These are phyloP conservation scores for Zygosaccharomyces lentus DNA, from an alignment of 805 yeast genomes.

Conservation along the genomic window DNA sequence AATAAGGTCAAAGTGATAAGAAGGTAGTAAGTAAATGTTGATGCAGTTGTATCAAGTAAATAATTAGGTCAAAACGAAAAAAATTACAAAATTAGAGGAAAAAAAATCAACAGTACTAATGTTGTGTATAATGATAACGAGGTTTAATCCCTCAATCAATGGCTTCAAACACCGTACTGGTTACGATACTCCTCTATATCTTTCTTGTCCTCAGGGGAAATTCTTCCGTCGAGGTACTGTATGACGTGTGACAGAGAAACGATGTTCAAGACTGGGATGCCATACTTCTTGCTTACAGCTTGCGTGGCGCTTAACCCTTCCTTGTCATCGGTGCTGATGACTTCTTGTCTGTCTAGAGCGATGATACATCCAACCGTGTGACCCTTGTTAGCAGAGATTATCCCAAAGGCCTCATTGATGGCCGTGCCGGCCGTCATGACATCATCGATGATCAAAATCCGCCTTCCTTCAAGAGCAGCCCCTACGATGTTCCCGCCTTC, in stretches of 20 bases:
- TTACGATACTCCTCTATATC: slow-evolving; percentile 55
- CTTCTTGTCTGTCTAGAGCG: slow-evolving; percentile 94
- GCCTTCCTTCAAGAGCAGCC: slow-evolving; percentile 62
- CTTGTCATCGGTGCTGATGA: slow-evolving; percentile 53
- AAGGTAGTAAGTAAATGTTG: slow-evolving; percentile 20
- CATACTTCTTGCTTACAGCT: slow-evolving; percentile 64
- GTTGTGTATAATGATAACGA: background rate
- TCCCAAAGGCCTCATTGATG: slow-evolving; percentile 84
- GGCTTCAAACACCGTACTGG: slow-evolving; percentile 35
- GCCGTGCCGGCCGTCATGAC: slow-evolving; percentile 99
- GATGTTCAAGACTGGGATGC: slow-evolving; percentile 80
- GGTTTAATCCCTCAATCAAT: background rate
- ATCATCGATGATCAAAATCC: slow-evolving; percentile 85
- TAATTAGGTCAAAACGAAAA: slow-evolving; percentile 10
- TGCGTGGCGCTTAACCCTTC: slow-evolving; percentile 67
- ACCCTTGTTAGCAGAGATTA: slow-evolving; percentile 68
- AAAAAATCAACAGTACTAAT: background rate
- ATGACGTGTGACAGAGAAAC: slow-evolving; percentile 74
- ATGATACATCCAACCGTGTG: slow-evolving; percentile 77
- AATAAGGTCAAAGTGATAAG: slow-evolving; percentile 33
- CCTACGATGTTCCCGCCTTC: slow-evolving; percentile 98
- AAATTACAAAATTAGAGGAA: slow-evolving; percentile 2
- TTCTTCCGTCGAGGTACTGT: slow-evolving; percentile 50
- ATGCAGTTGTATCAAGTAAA: slow-evolving; percentile 14
- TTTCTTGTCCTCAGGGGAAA: slow-evolving; percentile 53